Percentiles rank a stretch among this genome's conserved stretches.
These are phyloP conservation scores for Xylaria sp. DNA, from an alignment of 2,329 filamentous ascomycete genomes.

Conservation along the genomic window DNA sequence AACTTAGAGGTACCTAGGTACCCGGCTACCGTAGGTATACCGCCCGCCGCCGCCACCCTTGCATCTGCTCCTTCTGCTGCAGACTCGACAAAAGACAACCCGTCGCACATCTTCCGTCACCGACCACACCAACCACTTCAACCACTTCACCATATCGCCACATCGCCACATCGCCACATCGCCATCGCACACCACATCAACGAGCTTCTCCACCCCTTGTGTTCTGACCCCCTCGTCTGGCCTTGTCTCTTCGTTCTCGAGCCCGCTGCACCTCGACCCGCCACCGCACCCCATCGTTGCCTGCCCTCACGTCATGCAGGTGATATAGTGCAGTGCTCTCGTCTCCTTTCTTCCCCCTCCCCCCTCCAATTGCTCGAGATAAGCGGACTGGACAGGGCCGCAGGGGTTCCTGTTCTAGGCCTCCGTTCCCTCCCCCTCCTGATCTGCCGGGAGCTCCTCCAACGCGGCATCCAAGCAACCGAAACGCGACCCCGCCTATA, in stretches of 20 bases:
- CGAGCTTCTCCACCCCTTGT: no score
- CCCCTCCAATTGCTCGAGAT: constrained; percentile 25
- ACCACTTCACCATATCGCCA: background rate
- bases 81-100: background rate
- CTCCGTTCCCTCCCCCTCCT: constrained; percentile 3
- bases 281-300: background rate
- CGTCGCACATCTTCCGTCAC: constrained; percentile 6
- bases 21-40: no score
- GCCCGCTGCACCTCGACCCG: background rate
- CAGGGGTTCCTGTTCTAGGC: constrained; percentile 15
- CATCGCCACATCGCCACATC: background rate
- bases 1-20: no score
- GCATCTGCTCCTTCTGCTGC: background rate
- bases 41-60: no score
- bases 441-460: constrained; percentile 19
- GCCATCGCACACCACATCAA: background rate
- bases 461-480: constrained; percentile 1
- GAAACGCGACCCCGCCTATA: constrained; percentile 4
- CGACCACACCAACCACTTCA: background rate
- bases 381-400: constrained; percentile 22
- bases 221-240: no score
- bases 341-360: constrained; percentile 4
- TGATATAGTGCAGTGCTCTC: constrained; percentile 31
- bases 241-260: background rate
- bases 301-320: constrained; percentile 36